These are phyloP conservation scores for Cinnamomum chago DNA, from an alignment of 164 flowering plant genomes.

Conservation along the genomic window DNA sequence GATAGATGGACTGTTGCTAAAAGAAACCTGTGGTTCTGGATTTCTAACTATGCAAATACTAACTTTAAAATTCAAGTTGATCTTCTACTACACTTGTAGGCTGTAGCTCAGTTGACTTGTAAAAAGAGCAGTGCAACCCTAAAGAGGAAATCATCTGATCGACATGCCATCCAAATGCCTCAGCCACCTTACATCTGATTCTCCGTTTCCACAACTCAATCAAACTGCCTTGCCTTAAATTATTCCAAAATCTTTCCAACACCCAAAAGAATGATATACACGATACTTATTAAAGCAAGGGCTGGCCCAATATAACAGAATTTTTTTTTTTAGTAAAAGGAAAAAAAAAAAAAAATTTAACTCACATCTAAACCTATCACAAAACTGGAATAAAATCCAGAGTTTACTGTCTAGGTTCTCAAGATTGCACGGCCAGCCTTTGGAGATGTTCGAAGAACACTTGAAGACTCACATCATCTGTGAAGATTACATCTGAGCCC, in stretches of 20 bases:
- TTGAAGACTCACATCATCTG: constrained; percentile 92
- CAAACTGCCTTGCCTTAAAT: constrained; percentile 4
- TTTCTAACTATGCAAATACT: not conserved
- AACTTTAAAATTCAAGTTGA: not conserved
- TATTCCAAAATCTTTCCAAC: constrained; percentile 11
- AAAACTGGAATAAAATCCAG: not conserved
- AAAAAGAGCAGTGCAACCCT: not conserved
- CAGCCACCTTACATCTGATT: not conserved
- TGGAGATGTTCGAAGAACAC: constrained; percentile 98
- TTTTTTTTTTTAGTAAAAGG: not conserved
- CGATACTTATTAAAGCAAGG: constrained; percentile 5
- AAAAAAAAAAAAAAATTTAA: not conserved
- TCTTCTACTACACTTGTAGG: too few species aligned
- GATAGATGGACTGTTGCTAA: not conserved
- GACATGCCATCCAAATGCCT: not conserved
- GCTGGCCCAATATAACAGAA: not conserved
- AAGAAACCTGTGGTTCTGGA: not conserved
- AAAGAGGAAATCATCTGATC: not conserved
- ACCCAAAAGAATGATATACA: constrained; percentile 15
- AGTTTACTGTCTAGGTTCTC: constrained; percentile 13
- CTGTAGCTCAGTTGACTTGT: not conserved
- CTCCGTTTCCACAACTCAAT: constrained; percentile 6
- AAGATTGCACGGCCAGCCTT: constrained; percentile 86
- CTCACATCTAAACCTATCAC: constrained; percentile 1
- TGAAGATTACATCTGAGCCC: constrained; percentile 88